phyloP scores from a whole-genome alignment of 2,329 filamentous ascomycete genomes.

The Fusarium sp. region DNA sequence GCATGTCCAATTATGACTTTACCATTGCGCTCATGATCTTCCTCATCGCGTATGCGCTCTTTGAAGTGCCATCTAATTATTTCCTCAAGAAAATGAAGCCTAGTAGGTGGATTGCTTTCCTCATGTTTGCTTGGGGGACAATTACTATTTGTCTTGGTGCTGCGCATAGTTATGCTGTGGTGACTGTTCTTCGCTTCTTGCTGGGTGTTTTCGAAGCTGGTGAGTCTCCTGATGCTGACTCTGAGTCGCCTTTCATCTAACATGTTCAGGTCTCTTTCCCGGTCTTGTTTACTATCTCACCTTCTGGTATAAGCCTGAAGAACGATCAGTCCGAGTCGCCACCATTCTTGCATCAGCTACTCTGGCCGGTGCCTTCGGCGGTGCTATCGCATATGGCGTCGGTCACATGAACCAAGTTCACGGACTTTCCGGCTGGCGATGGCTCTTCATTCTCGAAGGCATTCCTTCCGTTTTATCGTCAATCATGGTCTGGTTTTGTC shows the following conservation, averaged over 20 bases:
- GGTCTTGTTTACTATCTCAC: slow-evolving; percentile 60
- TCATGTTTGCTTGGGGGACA: slow-evolving; percentile 49
- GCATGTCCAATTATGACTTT: slow-evolving; percentile 61
- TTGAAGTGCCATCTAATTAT: slow-evolving; percentile 58
- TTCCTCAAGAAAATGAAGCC: slow-evolving; percentile 61
- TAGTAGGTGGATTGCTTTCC: slow-evolving; percentile 57
- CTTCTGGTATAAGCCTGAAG: slow-evolving; percentile 77
- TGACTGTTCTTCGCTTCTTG: slow-evolving; percentile 47
- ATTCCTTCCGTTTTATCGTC: slow-evolving; percentile 71
- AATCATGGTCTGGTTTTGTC: slow-evolving; percentile 69
- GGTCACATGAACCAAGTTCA: slow-evolving; percentile 72
- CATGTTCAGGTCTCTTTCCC: slow-evolving; percentile 52
- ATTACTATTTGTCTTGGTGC: slow-evolving; percentile 58
- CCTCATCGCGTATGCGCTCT: slow-evolving; percentile 66
- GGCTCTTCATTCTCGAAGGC: slow-evolving; percentile 70
- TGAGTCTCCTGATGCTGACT: neutral
- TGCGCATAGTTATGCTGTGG: slow-evolving; percentile 49
- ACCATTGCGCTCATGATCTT: slow-evolving; percentile 61
- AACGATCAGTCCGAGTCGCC: slow-evolving; percentile 73
- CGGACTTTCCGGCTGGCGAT: slow-evolving; percentile 74
- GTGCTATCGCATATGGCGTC: slow-evolving; percentile 75
- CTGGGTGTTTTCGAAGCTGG: slow-evolving; percentile 49
- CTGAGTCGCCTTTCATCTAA: neutral
- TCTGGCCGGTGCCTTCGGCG: slow-evolving; percentile 76
- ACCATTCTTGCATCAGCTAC: slow-evolving; percentile 75